These are phyloP conservation scores for Ganoderma resinaceum DNA, from an alignment of 1,284 basidiomycete genomes.

Conservation along the genomic window DNA sequence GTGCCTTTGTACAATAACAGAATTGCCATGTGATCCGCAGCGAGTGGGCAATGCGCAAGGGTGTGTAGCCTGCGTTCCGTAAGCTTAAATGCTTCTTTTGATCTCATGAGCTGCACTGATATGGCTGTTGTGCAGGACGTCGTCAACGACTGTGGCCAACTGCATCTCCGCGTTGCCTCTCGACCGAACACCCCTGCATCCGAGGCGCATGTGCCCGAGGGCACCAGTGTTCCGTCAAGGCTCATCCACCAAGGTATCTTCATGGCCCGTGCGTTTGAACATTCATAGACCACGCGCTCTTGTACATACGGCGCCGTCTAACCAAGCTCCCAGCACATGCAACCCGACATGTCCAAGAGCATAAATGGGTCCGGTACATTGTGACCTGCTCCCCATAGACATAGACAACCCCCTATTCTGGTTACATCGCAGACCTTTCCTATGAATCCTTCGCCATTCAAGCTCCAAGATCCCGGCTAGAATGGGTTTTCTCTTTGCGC, in stretches of 20 bases:
- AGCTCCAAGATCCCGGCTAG: not conserved
- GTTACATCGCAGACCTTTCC: not conserved
- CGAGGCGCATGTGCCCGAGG: not conserved
- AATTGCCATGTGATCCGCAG: not conserved
- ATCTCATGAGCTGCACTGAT: not conserved
- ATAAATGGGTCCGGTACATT: not conserved
- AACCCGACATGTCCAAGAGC: not conserved
- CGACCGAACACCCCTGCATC: not conserved
- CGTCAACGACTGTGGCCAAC: not conserved
- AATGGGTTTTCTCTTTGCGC: conserved; percentile 26
- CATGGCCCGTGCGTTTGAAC: not conserved
- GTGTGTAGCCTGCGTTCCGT: not conserved
- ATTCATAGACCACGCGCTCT: not conserved
- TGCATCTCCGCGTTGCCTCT: not conserved
- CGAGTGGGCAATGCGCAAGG: not conserved
- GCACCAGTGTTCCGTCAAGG: not conserved
- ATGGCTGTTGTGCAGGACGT: not conserved
- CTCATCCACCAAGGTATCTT: not conserved
- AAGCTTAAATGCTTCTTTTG: not conserved
- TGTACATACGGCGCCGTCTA: not conserved
- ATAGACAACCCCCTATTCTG: too few relatives aligned
- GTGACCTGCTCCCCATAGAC: not conserved
- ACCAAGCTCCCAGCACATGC: not conserved
- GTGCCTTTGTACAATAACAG: not conserved
- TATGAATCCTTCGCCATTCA: not conserved